A percentile compares a stretch with the other conserved stretches of the same genome.
Conservation (phyloP, 768 basidiomycete genomes). For the Phylloporus sp. region DNA sequence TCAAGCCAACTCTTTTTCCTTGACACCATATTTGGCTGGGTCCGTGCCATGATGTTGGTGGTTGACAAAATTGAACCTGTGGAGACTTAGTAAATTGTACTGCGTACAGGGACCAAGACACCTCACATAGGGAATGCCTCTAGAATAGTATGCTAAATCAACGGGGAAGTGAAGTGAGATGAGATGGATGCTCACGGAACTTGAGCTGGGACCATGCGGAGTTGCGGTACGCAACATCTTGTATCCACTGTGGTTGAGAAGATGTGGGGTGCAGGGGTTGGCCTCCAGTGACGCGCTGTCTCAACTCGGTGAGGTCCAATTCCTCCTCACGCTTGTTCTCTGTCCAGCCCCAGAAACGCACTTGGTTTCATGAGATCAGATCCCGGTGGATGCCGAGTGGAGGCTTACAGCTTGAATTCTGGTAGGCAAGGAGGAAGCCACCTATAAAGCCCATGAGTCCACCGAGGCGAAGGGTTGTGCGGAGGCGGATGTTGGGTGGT, state of each 20-base stretch:
- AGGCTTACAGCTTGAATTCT: constrained; percentile 75
- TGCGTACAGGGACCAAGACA: not conserved
- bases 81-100: constrained; percentile 8
- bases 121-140: constrained; percentile 75
- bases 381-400: constrained; percentile 6
- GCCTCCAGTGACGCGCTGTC: constrained; percentile 68
- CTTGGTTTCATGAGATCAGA: constrained; percentile 36
- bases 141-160: constrained; percentile 30
- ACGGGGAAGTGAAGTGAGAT: constrained; percentile 1
- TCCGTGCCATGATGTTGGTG: constrained; percentile 86
- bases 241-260: constrained; percentile 79
- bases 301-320: constrained; percentile 74
- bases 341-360: constrained; percentile 94
- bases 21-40: constrained; percentile 69
- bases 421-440: constrained; percentile 92
- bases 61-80: constrained; percentile 93
- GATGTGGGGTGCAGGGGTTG: constrained; percentile 86
- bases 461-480: constrained; percentile 47
- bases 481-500: constrained; percentile 34
- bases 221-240: constrained; percentile 82
- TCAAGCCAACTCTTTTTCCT: constrained; percentile 23
- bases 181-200: constrained; percentile 57
- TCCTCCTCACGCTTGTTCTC: constrained; percentile 84
- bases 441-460: constrained; percentile 82
- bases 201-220: constrained; percentile 93